These are phyloP conservation scores for Coemansia brasiliensis DNA, from an alignment of 192 early-diverging fungal genomes.

Conservation along the genomic window DNA sequence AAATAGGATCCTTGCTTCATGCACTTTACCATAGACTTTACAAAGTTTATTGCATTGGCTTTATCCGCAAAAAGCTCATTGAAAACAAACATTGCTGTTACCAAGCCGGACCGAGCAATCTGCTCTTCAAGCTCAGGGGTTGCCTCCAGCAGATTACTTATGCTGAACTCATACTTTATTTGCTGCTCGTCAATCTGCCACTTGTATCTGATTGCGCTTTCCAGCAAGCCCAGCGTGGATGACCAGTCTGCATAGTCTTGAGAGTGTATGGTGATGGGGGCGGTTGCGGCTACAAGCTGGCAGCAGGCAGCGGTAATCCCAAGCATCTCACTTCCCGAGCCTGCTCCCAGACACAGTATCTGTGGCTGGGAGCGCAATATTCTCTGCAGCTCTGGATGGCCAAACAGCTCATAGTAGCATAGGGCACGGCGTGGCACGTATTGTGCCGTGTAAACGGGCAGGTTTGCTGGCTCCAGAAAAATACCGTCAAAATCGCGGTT, in stretches of 20 bases:
- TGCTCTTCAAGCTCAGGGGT: constrained; percentile 42
- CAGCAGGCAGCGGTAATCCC: constrained; percentile 71
- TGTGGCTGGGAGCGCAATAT: constrained; percentile 53
- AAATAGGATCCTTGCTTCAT: constrained; percentile 69
- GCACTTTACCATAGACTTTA: constrained; percentile 64
- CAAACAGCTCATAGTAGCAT: constrained; percentile 80
- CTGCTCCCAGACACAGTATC: constrained; percentile 75
- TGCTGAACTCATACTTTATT: constrained; percentile 59
- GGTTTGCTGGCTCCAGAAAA: constrained; percentile 69
- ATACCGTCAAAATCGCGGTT: constrained; percentile 80
- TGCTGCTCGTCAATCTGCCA: constrained; percentile 51
- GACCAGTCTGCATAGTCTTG: constrained; percentile 70
- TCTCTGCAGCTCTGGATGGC: constrained; percentile 38
- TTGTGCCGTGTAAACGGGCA: constrained; percentile 82
- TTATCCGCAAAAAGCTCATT: constrained; percentile 89
- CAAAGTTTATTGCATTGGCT: constrained; percentile 69
- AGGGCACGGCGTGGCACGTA: constrained; percentile 85
- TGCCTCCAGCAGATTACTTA: constrained; percentile 62
- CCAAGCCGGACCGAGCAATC: constrained; percentile 64
- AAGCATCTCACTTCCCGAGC: constrained; percentile 82
- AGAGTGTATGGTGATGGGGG: constrained; percentile 40
- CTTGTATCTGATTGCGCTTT: constrained; percentile 54
- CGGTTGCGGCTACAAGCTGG: constrained; percentile 1
- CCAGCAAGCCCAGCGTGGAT: constrained; percentile 57
- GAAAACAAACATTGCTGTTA: constrained; percentile 89